A percentile compares a stretch with the other conserved stretches of the same genome.
phyloP scores from a whole-genome alignment of 2,329 filamentous ascomycete species.

The Aspergillus tubingensis region DNA sequence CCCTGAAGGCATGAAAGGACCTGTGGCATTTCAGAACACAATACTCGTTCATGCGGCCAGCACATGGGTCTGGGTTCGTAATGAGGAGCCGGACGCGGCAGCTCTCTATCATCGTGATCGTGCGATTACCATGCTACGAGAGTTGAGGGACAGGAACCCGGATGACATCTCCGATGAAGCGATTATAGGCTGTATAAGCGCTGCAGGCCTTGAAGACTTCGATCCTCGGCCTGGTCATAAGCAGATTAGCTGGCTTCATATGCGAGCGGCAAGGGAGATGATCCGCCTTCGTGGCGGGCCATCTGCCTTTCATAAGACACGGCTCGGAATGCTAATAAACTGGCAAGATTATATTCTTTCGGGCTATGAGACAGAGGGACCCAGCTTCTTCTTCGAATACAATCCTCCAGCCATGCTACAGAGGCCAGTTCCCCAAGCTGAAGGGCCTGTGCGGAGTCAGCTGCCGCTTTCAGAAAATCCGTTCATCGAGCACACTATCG shows the following conservation, averaged over 20 bases:
- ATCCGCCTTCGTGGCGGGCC: conserved; percentile 42
- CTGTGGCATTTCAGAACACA: conserved; percentile 41
- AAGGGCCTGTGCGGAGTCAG: neutral
- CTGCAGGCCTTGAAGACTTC: conserved; percentile 43
- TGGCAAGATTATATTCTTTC: conserved; percentile 47
- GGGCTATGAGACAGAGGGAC: conserved; percentile 38
- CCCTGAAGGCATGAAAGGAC: conserved; percentile 44
- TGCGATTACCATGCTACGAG: conserved; percentile 36
- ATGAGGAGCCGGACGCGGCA: conserved; percentile 32
- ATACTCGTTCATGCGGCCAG: conserved; percentile 43
- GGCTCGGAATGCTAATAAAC: conserved; percentile 44
- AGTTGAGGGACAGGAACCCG: conserved; percentile 34
- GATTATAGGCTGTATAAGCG: conserved; percentile 43
- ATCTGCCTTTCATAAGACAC: conserved; percentile 38
- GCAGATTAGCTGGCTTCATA: conserved; percentile 43
- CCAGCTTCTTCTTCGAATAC: conserved; percentile 39
- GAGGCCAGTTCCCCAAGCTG: neutral
- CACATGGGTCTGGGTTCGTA: conserved; percentile 41
- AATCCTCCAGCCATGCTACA: conserved; percentile 11
- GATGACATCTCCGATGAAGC: conserved; percentile 40
- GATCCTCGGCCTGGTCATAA: conserved; percentile 42
- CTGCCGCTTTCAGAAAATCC: neutral
- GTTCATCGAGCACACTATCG: neutral
- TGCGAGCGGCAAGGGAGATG: conserved; percentile 42
- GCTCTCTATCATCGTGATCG: conserved; percentile 36